phyloP scores from a whole-genome alignment of 371 early-diverging fungal species.

The Syncephalis fuscata region DNA sequence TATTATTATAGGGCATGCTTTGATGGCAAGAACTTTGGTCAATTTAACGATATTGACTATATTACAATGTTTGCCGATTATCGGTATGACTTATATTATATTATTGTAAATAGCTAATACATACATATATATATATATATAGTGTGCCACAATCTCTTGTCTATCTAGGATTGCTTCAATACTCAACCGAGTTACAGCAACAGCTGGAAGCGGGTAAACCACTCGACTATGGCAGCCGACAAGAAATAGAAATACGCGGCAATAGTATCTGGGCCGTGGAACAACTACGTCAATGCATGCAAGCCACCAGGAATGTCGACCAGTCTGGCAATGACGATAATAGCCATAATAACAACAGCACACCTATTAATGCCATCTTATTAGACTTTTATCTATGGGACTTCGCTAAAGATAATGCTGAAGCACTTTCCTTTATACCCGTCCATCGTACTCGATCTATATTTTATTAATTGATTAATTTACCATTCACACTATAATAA shows the following conservation, averaged over 20 bases:
- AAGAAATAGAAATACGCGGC: constrained; percentile 76
- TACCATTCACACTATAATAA: neutral
- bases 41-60: constrained; percentile 57
- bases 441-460: constrained; percentile 66
- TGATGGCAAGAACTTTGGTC: constrained; percentile 41
- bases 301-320: constrained; percentile 9
- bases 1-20: constrained; percentile 53
- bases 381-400: constrained; percentile 86
- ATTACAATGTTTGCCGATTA: constrained; percentile 94
- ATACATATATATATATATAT: neutral
- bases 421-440: constrained; percentile 34
- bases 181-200: constrained; percentile 33
- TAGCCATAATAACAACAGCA: too few species aligned
- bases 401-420: constrained; percentile 49
- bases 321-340: too few species aligned
- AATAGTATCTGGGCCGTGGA: constrained; percentile 78
- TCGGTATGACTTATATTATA: constrained; percentile 22
- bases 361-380: constrained; percentile 54
- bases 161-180: constrained; percentile 49
- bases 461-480: constrained; percentile 31
- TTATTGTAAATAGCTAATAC: neutral
- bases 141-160: constrained; percentile 49
- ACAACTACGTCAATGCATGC: constrained; percentile 32
- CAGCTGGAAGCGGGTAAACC: constrained; percentile 21
- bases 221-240: constrained; percentile 36